Base-by-base conservation (phyloP, 2,329 filamentous ascomycete genomes). In the Fusarium subglutinans region DNA sequence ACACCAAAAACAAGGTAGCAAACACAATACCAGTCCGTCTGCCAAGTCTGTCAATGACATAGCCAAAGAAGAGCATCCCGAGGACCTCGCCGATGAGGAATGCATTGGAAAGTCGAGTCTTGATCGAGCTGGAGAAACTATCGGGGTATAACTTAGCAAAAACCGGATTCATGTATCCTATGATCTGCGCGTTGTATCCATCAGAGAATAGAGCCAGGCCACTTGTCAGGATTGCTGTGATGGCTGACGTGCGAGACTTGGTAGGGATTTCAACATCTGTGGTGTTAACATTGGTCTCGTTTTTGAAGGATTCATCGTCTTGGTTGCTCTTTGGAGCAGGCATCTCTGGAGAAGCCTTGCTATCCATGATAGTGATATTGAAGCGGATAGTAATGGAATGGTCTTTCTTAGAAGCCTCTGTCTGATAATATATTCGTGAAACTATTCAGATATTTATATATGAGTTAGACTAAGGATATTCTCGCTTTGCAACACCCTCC, bases 71-170 rank as follows among this genome's bases (percentile, higher is more conserved):
- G 6, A 60, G 17, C 57, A 60, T 60, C 0, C 57, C 57, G 2
- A 60, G 57, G 8, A 60, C 35, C 13, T 60, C 57, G 8, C 57
- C 57, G 10, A 60, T 60, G 7, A 60, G 57, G 3, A 60, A 60
- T 17, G 57, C 57, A n/a, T 60, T 60, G 12, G 57, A 60, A 12
- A 60, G 44, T 20, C 57, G 22, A 22, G 57, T 60, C 26, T 60
- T 60, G 44, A 60, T 53, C 1, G 45, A 53, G 17, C 33, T 53
- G 4, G 57, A 60, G 18, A 60, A 60, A 8, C 44, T 60, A 1
- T 60, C n/a, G 2, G 57, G 57, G 44, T 60, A 60, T 1, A 60
- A 8, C 10, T 53, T 24, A 5, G 57, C 57, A 28, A 60, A 41
- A 7, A 60, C 8, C 1, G 45, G 57, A 26, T 60, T 60, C 57